Evolutionary conservation across 139 green algal genomes (phyloP).

Genomic region (Microglena sp.): DNA sequence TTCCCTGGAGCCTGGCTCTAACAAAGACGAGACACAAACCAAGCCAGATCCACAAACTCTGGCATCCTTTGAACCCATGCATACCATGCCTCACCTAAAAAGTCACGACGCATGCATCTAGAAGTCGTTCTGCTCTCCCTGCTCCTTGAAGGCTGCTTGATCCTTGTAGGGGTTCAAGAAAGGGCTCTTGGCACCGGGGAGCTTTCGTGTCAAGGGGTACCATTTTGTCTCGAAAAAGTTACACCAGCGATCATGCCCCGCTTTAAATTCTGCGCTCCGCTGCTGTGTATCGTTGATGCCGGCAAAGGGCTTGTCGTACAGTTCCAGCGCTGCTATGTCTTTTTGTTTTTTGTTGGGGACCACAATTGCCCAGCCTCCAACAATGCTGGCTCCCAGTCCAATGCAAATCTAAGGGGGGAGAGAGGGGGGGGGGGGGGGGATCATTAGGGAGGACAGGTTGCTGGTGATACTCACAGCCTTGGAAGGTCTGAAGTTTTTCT

Average conservation of each 20-base stretch:
- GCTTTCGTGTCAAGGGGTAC: conserved; percentile 37
- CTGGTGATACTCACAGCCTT: no score
- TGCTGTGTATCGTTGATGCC: conserved; percentile 26
- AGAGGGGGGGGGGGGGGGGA: no score
- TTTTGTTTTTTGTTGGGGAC: conserved; percentile 34
- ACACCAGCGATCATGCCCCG: conserved; percentile 31
- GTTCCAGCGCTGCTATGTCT: conserved; percentile 28
- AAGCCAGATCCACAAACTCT: no score
- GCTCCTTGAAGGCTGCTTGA: background rate
- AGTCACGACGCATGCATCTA: no score
- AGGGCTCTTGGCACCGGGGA: conserved; percentile 36
- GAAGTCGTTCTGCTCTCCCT: no score
- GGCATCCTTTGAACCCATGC: no score
- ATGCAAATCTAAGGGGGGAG: conserved; percentile 15
- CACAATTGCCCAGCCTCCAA: conserved; percentile 18
- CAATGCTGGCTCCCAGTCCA: conserved; percentile 10
- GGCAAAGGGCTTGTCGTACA: conserved; percentile 29
- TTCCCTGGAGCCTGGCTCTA: no score
- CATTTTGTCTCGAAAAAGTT: conserved; percentile 39
- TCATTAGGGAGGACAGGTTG: no score
- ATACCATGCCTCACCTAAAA: no score
- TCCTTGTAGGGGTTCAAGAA: conserved; percentile 43
- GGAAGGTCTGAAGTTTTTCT: no score
- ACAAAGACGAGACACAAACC: no score
- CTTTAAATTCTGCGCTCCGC: conserved; percentile 30